phyloP scores from a whole-genome alignment of 805 yeast genomes.

The Candida loeiensis region DNA sequence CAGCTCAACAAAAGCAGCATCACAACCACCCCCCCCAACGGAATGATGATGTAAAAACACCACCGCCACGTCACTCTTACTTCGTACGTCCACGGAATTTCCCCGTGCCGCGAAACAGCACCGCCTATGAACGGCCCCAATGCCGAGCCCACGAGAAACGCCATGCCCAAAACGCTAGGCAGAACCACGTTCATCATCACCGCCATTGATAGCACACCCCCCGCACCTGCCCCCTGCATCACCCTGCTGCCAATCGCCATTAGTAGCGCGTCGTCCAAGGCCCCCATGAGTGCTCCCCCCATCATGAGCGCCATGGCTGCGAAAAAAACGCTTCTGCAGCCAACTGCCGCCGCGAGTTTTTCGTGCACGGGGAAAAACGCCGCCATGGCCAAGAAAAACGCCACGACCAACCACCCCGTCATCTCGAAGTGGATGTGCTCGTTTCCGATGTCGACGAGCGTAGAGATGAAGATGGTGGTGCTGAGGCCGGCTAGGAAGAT shows the following conservation, averaged over 20 bases:
- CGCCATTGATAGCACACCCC: conserved; percentile 56
- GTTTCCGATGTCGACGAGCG: conserved; percentile 46
- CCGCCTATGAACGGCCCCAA: conserved; percentile 25
- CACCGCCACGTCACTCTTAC: conserved; percentile 22
- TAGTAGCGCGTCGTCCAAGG: conserved; percentile 49
- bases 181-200: conserved; percentile 54
- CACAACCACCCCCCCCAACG: conserved; percentile 20
- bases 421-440: conserved; percentile 48
- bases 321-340: conserved; percentile 49
- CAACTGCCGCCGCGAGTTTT: conserved; percentile 50
- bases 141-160: conserved; percentile 18
- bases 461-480: conserved; percentile 52
- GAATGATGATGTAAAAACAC: conserved; percentile 24
- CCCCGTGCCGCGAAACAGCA: conserved; percentile 20
- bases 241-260: conserved; percentile 69
- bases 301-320: conserved; percentile 52
- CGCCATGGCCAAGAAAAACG: conserved; percentile 52
- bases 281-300: conserved; percentile 58
- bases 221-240: conserved; percentile 68
- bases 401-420: conserved; percentile 57
- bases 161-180: conserved; percentile 39
- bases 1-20: conserved; percentile 15
- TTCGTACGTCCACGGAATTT: no score
- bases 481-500: conserved; percentile 49
- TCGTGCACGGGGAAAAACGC: conserved; percentile 57